Evolutionary conservation across 225 moss, liverwort and hornwort genomes (phyloP).

Genomic region (Polytrichum commune): DNA sequence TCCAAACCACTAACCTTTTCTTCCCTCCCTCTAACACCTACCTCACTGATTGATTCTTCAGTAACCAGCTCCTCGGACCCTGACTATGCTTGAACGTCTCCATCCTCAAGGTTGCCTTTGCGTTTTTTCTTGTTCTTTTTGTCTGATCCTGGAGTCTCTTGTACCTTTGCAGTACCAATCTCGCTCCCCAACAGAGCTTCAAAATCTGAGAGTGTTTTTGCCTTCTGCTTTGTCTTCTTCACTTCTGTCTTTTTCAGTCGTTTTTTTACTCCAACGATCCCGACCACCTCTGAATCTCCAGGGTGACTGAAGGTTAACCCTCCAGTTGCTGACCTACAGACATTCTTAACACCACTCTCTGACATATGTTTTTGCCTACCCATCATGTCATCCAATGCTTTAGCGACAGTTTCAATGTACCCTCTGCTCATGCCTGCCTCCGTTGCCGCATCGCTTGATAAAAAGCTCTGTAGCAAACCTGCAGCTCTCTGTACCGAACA

Average conservation of each 20-base stretch:
- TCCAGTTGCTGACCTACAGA: slow-evolving; percentile 5
- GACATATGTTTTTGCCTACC: slow-evolving; percentile 31
- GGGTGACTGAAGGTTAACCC: not conserved
- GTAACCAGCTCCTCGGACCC: not conserved
- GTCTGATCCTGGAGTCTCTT: slow-evolving; percentile 10
- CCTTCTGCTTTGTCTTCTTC: slow-evolving; percentile 24
- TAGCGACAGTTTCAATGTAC: slow-evolving; percentile 58
- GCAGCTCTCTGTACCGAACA: slow-evolving; percentile 72
- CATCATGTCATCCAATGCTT: slow-evolving; percentile 59
- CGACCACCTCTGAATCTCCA: not conserved
- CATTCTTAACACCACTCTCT: slow-evolving; percentile 9
- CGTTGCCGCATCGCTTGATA: slow-evolving; percentile 54
- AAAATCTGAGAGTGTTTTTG: slow-evolving; percentile 38
- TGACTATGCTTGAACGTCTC: slow-evolving; percentile 15
- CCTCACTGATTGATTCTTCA: slow-evolving; percentile 16
- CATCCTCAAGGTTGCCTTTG: slow-evolving; percentile 15
- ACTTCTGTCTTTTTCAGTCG: slow-evolving; percentile 6
- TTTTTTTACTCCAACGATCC: slow-evolving; percentile 15
- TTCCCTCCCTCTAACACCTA: slow-evolving; percentile 17
- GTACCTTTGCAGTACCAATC: slow-evolving; percentile 20
- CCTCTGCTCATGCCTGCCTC: slow-evolving; percentile 60
- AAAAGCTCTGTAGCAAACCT: slow-evolving; percentile 51
- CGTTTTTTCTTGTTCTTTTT: slow-evolving; percentile 36
- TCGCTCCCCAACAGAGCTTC: slow-evolving; percentile 54
- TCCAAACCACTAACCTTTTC: slow-evolving; percentile 22